Percentiles rank a stretch among this genome's conserved stretches.
phyloP scores from a whole-genome alignment of 805 yeast genomes.

The Nakazawaea ishiwadae region DNA sequence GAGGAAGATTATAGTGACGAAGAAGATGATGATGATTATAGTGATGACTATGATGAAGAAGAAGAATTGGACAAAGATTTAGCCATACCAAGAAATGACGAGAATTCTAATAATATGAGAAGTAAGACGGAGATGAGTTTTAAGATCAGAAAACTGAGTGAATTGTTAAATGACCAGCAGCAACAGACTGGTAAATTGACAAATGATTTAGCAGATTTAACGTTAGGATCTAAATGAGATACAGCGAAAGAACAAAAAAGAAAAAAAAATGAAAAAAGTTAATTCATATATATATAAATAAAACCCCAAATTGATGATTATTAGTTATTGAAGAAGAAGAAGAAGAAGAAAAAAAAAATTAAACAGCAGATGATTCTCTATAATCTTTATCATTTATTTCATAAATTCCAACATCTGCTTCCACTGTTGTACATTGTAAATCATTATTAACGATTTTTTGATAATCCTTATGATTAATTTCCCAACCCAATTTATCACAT shows the following conservation, averaged over 20 bases:
- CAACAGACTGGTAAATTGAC: background rate
- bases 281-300: too few relatives aligned
- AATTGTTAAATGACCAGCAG: constrained; percentile 1
- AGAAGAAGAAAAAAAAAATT: background rate
- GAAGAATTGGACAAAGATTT: constrained; percentile 14
- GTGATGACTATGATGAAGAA: constrained; percentile 18
- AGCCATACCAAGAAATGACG: background rate
- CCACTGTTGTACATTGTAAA: constrained; percentile 23
- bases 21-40: constrained; percentile 26
- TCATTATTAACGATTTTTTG: constrained; percentile 28
- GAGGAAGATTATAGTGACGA: constrained; percentile 23
- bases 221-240: too few relatives aligned
- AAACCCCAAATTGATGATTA: too few relatives aligned
- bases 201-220: background rate
- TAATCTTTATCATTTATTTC: constrained; percentile 26
- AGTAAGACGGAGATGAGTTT: background rate
- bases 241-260: background rate
- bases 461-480: constrained; percentile 51
- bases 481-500: constrained; percentile 54
- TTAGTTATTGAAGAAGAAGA: background rate
- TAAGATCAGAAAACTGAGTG: constrained; percentile 9
- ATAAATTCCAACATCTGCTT: constrained; percentile 30
- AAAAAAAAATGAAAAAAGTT: too few relatives aligned
- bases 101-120: background rate
- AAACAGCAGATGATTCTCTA: constrained; percentile 13